Evolutionary conservation across 495 filamentous ascomycete species (phyloP).

Genomic region (Mycothermus thermophilus): DNA sequence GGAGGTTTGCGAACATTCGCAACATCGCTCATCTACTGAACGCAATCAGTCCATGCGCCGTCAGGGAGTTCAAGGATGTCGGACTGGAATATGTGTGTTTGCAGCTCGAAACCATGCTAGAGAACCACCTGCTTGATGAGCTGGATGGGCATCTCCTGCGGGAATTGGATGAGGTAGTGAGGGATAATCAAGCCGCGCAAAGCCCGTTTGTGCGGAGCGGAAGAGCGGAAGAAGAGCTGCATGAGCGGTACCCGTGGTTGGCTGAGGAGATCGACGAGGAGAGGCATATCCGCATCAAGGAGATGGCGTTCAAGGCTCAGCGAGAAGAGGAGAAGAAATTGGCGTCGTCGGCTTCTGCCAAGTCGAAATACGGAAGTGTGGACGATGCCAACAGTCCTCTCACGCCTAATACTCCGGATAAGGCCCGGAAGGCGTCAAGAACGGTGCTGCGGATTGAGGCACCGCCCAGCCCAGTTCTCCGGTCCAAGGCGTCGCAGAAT

Average conservation of each 20-base stretch:
- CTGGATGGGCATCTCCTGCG: conserved; percentile 71
- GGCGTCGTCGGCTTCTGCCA: conserved; percentile 33
- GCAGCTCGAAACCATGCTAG: conserved; percentile 77
- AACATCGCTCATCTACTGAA: conserved; percentile 79
- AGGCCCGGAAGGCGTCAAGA: conserved; percentile 33
- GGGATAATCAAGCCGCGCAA: conserved; percentile 64
- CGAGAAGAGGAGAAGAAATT: conserved; percentile 46
- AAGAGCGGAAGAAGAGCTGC: conserved; percentile 52
- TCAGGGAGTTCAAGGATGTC: conserved; percentile 76
- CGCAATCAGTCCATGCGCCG: conserved; percentile 63
- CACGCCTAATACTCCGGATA: conserved; percentile 44
- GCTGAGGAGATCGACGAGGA: conserved; percentile 41
- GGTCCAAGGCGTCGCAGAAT: conserved; percentile 45
- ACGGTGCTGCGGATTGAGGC: conserved; percentile 32
- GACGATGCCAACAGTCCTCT: conserved; percentile 40
- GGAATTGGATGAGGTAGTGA: conserved; percentile 66
- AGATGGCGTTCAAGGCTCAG: conserved; percentile 44
- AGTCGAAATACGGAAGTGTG: conserved; percentile 34
- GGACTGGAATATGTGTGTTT: conserved; percentile 83
- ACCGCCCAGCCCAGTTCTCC: conserved; percentile 45
- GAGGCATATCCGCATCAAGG: conserved; percentile 31
- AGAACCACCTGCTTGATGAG: conserved; percentile 72
- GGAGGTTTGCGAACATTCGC: conserved; percentile 74
- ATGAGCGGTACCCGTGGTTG: conserved; percentile 52
- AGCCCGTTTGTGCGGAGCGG: conserved; percentile 63